These are phyloP conservation scores for Bisporella sp. DNA, from an alignment of 2,329 filamentous ascomycete species.

Conservation along the genomic window DNA sequence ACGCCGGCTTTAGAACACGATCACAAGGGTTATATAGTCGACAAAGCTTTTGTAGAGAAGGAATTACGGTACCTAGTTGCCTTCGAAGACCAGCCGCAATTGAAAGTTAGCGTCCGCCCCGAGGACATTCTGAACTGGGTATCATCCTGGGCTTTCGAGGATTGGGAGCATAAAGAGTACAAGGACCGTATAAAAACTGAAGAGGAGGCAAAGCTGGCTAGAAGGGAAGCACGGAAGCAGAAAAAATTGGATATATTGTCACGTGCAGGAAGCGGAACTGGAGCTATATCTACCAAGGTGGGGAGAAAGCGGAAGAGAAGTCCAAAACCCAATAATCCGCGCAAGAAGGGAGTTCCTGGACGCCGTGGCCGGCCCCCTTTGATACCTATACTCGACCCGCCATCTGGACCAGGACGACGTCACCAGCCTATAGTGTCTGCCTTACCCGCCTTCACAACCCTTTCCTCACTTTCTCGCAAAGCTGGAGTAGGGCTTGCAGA, in stretches of 20 bases:
- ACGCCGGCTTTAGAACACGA: constrained; percentile 42
- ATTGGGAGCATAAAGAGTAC: constrained; percentile 42
- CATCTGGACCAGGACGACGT: too few relatives aligned
- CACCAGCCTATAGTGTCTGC: too few relatives aligned
- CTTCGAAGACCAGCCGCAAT: constrained; percentile 25
- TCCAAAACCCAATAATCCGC: too few relatives aligned
- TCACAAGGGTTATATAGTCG: constrained; percentile 46
- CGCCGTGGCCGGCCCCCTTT: too few relatives aligned
- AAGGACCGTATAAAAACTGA: constrained; percentile 3
- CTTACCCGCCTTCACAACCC: too few relatives aligned
- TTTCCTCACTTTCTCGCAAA: too few relatives aligned
- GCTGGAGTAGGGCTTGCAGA: too few relatives aligned
- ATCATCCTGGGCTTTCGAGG: constrained; percentile 47
- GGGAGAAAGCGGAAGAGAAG: constrained; percentile 7
- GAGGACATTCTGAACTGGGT: constrained; percentile 48
- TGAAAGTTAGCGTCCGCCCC: constrained; percentile 46
- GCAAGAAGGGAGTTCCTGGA: too few relatives aligned
- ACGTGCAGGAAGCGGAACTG: neutral
- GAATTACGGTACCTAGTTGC: constrained; percentile 20
- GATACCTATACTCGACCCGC: too few relatives aligned
- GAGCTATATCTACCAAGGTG: neutral
- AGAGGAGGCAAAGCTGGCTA: constrained; percentile 7
- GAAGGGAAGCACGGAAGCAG: constrained; percentile 6
- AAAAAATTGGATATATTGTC: constrained; percentile 5
- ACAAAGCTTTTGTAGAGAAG: constrained; percentile 34